A percentile compares a stretch with the other conserved stretches of the same genome.
Conservation (phyloP, 129 eudicot species). For the Logfia minima region DNA sequence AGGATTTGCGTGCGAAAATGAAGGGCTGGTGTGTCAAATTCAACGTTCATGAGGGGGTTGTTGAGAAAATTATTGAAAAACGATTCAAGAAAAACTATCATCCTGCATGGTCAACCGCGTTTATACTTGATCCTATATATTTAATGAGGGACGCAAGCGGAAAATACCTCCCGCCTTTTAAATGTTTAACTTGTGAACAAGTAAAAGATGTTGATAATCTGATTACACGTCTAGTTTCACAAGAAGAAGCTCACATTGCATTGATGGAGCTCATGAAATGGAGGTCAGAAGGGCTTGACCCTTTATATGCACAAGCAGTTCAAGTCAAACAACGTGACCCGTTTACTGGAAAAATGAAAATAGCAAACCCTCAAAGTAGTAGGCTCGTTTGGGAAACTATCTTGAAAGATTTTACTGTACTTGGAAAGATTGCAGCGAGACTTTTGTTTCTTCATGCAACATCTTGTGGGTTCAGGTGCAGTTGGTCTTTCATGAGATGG, state of each 20-base stretch:
- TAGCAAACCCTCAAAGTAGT: constrained; percentile 90
- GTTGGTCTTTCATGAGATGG: constrained; percentile 56
- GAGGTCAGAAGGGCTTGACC: constrained; percentile 89
- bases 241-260: constrained; percentile 75
- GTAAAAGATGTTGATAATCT: constrained; percentile 77
- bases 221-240: constrained; percentile 62
- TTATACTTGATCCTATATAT: constrained; percentile 69
- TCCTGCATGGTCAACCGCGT: constrained; percentile 94
- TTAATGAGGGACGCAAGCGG: constrained; percentile 68
- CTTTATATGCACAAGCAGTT: constrained; percentile 86
- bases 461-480: constrained; percentile 59
- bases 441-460: constrained; percentile 89
- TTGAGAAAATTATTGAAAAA: constrained; percentile 56
- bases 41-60: constrained; percentile 41
- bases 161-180: constrained; percentile 88
- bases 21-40: constrained; percentile 74
- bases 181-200: constrained; percentile 65
- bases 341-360: constrained; percentile 71
- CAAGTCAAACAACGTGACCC: constrained; percentile 82
- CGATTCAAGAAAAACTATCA: constrained; percentile 74
- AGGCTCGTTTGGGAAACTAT: constrained; percentile 93
- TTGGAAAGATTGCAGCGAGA: constrained; percentile 77
- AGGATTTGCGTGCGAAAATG: constrained; percentile 58
- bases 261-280: constrained; percentile 88
- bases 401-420: constrained; percentile 60